Evolutionary conservation across 2,329 filamentous ascomycete species (phyloP).

Genomic region (Daldinia eschscholtzii): DNA sequence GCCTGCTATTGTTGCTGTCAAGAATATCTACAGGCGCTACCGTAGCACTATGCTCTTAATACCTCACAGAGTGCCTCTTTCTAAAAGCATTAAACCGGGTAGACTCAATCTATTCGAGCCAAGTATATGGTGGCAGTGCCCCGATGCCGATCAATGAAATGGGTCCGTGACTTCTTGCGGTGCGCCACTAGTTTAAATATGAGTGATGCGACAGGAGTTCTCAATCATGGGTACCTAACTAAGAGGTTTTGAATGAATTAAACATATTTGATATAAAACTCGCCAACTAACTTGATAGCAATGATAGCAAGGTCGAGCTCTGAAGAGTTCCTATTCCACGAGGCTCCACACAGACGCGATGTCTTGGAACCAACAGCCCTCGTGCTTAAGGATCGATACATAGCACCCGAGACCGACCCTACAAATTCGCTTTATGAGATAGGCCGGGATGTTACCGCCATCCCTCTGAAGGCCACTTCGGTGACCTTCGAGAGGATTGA

Average conservation of each 20-base stretch:
- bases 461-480: constrained; percentile 28
- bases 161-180: background rate
- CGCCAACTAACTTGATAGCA: background rate
- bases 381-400: constrained; percentile 2
- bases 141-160: background rate
- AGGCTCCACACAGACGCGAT: background rate
- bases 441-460: constrained; percentile 28
- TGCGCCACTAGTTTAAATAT: constrained; percentile 1
- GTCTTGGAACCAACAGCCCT: constrained; percentile 1
- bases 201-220: background rate
- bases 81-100: background rate
- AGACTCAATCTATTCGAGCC: background rate
- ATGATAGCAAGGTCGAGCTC: background rate
- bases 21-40: too few relatives aligned
- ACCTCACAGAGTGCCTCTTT: background rate
- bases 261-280: background rate
- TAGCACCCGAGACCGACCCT: constrained; percentile 11
- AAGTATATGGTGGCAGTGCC: constrained; percentile 1
- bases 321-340: background rate
- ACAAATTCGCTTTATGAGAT: constrained; percentile 26
- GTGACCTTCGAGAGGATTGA: constrained; percentile 25
- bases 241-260: background rate
- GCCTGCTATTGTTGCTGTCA: too few relatives aligned
- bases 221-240: background rate
- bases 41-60: background rate